Conservation (phyloP, 2,329 filamentous ascomycete species). For the Ustilaginoidea virens region DNA sequence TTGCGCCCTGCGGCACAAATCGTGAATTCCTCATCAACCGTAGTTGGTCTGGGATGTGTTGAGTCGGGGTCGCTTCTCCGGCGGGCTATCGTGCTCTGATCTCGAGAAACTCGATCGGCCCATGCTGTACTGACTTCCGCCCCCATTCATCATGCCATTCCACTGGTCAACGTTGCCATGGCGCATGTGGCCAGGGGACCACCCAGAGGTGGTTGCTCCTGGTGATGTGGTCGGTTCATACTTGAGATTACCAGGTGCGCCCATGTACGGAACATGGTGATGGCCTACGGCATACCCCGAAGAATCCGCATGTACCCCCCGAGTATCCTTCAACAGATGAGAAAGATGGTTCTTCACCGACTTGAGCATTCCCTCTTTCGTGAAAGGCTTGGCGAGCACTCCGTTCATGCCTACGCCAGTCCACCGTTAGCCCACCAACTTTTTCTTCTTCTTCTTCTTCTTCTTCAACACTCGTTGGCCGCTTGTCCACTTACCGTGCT, state of each 20-base stretch:
- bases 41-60: slow-evolving; percentile 28
- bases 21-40: slow-evolving; percentile 14
- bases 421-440: no score
- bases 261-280: slow-evolving; percentile 19
- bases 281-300: slow-evolving; percentile 16
- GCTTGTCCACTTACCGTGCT: slow-evolving; percentile 55
- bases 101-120: slow-evolving; percentile 12
- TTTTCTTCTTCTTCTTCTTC: no score
- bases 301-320: slow-evolving; percentile 25
- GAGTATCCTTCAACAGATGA: slow-evolving; percentile 60
- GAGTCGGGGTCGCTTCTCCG: slow-evolving; percentile 38
- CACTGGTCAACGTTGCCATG: slow-evolving; percentile 29
- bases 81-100: slow-evolving; percentile 25
- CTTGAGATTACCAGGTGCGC: slow-evolving; percentile 23
- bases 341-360: slow-evolving; percentile 80
- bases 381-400: slow-evolving; percentile 93
- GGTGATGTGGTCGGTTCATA: slow-evolving; percentile 41
- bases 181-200: slow-evolving; percentile 35
- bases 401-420: slow-evolving; percentile 76
- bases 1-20: neutral
- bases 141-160: slow-evolving; percentile 30
- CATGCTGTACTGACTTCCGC: slow-evolving; percentile 22
- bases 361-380: slow-evolving; percentile 67
- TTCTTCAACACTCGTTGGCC: no score
- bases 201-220: slow-evolving; percentile 28